A percentile compares a stretch with the other conserved stretches of the same genome.
phyloP scores from a whole-genome alignment of 495 filamentous ascomycete species.

The Astrocystis sublimbata region DNA sequence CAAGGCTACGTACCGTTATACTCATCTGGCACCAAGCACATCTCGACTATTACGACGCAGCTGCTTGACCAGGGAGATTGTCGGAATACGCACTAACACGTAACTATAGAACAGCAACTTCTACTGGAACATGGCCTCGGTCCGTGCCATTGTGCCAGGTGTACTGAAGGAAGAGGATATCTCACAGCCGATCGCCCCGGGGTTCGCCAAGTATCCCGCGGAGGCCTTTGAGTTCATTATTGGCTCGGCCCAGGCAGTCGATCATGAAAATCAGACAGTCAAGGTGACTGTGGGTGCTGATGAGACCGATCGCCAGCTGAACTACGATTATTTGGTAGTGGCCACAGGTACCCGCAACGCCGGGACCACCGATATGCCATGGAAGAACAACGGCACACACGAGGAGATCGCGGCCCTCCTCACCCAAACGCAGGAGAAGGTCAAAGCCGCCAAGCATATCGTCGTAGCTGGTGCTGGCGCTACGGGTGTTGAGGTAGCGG shows the following conservation, averaged over 20 bases:
- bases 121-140: slow-evolving; percentile 58
- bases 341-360: slow-evolving; percentile 33
- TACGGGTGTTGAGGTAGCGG: slow-evolving; percentile 46
- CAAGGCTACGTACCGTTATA: background rate
- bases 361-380: slow-evolving; percentile 32
- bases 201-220: slow-evolving; percentile 42
- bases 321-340: slow-evolving; percentile 40
- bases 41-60: background rate
- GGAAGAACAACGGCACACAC: slow-evolving; percentile 45
- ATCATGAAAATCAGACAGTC: slow-evolving; percentile 34
- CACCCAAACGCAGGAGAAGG: slow-evolving; percentile 27
- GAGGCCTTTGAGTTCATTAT: slow-evolving; percentile 44
- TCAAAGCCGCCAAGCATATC: slow-evolving; percentile 42
- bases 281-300: slow-evolving; percentile 20
- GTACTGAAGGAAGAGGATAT: slow-evolving; percentile 49
- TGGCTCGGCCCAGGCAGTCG: slow-evolving; percentile 39
- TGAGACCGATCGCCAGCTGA: slow-evolving; percentile 25
- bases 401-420: slow-evolving; percentile 35
- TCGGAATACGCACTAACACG: slow-evolving; percentile 24
- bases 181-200: slow-evolving; percentile 43
- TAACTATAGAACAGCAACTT: slow-evolving; percentile 51
- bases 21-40: background rate
- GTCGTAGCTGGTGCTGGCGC: slow-evolving; percentile 46
- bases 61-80: background rate
- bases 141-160: slow-evolving; percentile 55